Base-by-base conservation (phyloP, 768 basidiomycete species). In the Butyriboletus loyo region DNA sequence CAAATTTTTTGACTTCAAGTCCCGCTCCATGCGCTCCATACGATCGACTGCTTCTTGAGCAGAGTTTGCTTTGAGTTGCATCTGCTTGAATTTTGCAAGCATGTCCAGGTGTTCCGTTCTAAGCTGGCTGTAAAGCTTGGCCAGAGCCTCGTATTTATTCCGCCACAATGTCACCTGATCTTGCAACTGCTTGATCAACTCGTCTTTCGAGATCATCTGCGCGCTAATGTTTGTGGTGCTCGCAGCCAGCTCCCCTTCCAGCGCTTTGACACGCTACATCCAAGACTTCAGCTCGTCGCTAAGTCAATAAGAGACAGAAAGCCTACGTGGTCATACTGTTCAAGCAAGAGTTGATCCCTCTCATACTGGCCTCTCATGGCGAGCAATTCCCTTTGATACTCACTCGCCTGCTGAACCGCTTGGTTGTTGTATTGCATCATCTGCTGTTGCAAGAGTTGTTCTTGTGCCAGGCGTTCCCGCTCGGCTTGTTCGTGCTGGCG, bases 1-100 rank as follows among this genome's bases (percentile, higher is more conserved):
- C 50, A 99, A 72, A 66, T 98, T 99, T 81, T 99, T 99, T n/a
- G 91, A 80, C 74, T 98, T 99, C 61, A 98, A 76, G 67, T 99
- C 97, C 31, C 94, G 79, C 68, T 99, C 97, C 94, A 98, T 98
- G 52, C 95, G 79, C 70, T 98, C 97, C 94, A 99, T 98, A 59
- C 86, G 86, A 69, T 99, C 96, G 40, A 98, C 88, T 27, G 95
- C 91, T 71, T 98, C 97, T 69, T 98, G 96, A 0, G 97, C 95
- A 32, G 95, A 97, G 66, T 95, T 97, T 17, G 97, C 97, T 69
- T 97, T 98, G 56, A 98, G 81, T 67, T 98, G 95, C 81, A 98
- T 82, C 59, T 90, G 87, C 76, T 98, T 99, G 80, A 90, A 95
- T 73, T 96, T 98, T 57, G 88, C 83, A 48, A 99, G 83, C 85